These are phyloP conservation scores for Oehlia diaphana DNA, from an alignment of 192 early-diverging fungal genomes.

Conservation along the genomic window DNA sequence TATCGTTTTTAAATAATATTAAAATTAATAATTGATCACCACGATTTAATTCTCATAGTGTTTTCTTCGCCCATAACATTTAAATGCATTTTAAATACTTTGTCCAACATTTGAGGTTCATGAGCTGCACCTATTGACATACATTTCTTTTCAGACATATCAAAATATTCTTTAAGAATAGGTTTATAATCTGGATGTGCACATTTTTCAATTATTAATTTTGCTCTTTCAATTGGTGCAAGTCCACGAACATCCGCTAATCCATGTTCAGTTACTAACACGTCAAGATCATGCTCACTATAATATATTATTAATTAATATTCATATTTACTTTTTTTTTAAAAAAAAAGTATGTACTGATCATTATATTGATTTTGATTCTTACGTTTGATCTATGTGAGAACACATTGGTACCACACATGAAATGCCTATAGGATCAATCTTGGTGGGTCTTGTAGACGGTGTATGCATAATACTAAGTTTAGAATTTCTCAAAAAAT, in stretches of 20 bases:
- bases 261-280: constrained; percentile 48
- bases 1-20: too few relatives aligned
- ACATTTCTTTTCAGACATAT: constrained; percentile 39
- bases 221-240: constrained; percentile 42
- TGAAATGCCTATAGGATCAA: constrained; percentile 34
- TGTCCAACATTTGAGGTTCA: constrained; percentile 47
- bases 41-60: constrained; percentile 43
- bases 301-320: not conserved
- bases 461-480: constrained; percentile 46
- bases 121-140: constrained; percentile 39
- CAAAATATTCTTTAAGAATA: constrained; percentile 42
- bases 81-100: constrained; percentile 46
- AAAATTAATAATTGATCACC: constrained; percentile 25
- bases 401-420: constrained; percentile 44
- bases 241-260: constrained; percentile 45
- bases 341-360: too few relatives aligned
- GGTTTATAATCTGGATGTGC: constrained; percentile 43
- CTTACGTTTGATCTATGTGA: constrained; percentile 42
- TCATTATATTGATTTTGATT: not conserved
- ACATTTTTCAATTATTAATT: constrained; percentile 47
- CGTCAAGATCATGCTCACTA: constrained; percentile 44
- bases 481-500: constrained; percentile 44
- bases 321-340: too few relatives aligned
- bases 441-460: constrained; percentile 41
- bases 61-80: constrained; percentile 41